Conservation (phyloP, 2,329 filamentous ascomycete species). For the Paecilomyces sp. region DNA sequence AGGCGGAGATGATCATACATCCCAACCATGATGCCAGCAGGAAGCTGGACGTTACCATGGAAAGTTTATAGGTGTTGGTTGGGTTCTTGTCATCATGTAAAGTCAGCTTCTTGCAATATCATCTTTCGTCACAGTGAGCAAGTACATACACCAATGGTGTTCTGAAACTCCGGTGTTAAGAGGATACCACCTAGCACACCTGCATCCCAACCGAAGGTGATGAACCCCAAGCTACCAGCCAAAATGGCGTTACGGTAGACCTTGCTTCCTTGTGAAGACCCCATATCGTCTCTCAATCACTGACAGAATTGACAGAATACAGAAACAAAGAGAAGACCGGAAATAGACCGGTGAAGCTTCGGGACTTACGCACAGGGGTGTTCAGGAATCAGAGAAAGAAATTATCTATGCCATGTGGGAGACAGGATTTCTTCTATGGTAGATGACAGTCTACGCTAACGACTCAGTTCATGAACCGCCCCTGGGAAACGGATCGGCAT, state of each 20-base stretch:
- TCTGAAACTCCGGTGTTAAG: conserved; percentile 19
- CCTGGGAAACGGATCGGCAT: neutral
- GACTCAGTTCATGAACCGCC: neutral
- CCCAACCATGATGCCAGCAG: conserved; percentile 24
- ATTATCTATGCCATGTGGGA: neutral
- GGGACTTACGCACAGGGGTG: neutral
- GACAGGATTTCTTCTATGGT: neutral
- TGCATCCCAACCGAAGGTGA: conserved; percentile 29
- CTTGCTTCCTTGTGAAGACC: neutral
- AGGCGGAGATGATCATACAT: conserved; percentile 16
- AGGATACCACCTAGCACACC: conserved; percentile 27
- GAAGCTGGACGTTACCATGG: conserved; percentile 24
- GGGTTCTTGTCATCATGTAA: neutral
- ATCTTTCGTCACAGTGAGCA: neutral
- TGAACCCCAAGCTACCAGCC: conserved; percentile 19
- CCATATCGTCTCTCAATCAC: neutral
- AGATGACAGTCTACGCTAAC: neutral
- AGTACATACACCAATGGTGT: conserved; percentile 19
- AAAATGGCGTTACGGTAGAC: neutral
- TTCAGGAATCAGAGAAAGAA: neutral
- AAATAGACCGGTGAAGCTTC: neutral
- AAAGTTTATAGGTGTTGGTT: conserved; percentile 13
- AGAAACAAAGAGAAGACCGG: neutral
- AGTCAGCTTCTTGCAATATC: neutral
- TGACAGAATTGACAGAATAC: neutral